Percentiles rank a stretch among this genome's conserved stretches.
phyloP scores from a whole-genome alignment of 1,284 basidiomycete genomes.

The Boletus semigastroideus region DNA sequence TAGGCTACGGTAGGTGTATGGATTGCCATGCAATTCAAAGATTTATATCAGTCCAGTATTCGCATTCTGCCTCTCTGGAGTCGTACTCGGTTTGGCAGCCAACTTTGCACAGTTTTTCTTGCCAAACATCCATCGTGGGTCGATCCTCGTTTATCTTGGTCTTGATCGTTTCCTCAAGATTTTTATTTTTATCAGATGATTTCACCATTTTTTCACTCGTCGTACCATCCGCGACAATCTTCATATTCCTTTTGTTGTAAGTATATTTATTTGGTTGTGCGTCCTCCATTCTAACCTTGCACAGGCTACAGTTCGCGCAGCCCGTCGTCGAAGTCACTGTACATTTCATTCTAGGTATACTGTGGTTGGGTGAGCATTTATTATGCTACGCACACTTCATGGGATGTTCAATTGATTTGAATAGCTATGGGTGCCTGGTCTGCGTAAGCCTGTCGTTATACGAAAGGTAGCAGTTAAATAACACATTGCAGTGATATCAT shows the following conservation, averaged over 20 bases:
- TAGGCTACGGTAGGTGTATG: constrained; percentile 46
- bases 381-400: neutral
- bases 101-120: constrained; percentile 67
- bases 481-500: constrained; percentile 60
- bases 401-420: constrained; percentile 9
- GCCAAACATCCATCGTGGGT: constrained; percentile 60
- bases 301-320: constrained; percentile 66
- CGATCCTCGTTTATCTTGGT: neutral
- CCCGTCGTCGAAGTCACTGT: constrained; percentile 59
- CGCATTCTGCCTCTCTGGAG: constrained; percentile 59
- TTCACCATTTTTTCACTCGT: constrained; percentile 68
- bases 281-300: neutral
- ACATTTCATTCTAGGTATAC: constrained; percentile 53
- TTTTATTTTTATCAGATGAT: constrained; percentile 44
- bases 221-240: constrained; percentile 61
- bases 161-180: neutral
- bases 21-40: neutral
- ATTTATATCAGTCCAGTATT: constrained; percentile 41
- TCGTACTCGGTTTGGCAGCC: constrained; percentile 64
- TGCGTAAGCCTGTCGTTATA: constrained; percentile 44
- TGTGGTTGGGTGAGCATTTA: constrained; percentile 63
- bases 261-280: constrained; percentile 16
- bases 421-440: constrained; percentile 74
- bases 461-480: constrained; percentile 1
- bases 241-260: constrained; percentile 55